Conservation (phyloP, 176 grass and related monocot genomes). For the Juncus effusus region DNA sequence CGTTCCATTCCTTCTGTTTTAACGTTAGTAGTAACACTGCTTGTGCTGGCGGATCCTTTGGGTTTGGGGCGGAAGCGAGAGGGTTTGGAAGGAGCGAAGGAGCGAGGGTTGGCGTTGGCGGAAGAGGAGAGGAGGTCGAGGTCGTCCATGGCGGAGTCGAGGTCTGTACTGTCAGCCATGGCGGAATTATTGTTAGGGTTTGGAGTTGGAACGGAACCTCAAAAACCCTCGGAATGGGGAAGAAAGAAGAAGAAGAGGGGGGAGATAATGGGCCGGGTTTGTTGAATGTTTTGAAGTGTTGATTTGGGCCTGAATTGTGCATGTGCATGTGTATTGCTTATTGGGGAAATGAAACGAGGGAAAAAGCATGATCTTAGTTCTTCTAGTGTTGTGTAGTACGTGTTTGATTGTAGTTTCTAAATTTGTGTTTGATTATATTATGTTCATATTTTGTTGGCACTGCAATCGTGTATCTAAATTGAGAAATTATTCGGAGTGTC, state of each 20-base stretch:
- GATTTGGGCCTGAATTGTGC: not conserved
- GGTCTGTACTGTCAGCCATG: conserved; percentile 33
- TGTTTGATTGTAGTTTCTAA: no score
- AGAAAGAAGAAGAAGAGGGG: not conserved
- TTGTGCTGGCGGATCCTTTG: conserved; percentile 36
- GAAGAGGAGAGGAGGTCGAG: conserved; percentile 24
- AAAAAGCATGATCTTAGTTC: not conserved
- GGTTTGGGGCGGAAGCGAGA: conserved; percentile 54
- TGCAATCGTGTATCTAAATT: no score
- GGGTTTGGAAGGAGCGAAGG: conserved; percentile 11
- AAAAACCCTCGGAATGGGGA: not conserved
- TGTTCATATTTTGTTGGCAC: no score
- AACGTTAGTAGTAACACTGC: conserved; percentile 2
- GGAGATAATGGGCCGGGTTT: not conserved
- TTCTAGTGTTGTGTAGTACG: no score
- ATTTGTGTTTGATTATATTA: no score
- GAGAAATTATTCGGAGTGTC: no score
- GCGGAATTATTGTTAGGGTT: conserved; percentile 29
- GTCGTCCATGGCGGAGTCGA: conserved; percentile 45
- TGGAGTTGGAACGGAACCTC: not conserved
- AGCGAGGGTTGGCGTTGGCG: conserved; percentile 3
- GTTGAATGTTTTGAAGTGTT: conserved; percentile 21
- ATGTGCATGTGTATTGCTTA: not conserved
- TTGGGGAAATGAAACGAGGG: no score
- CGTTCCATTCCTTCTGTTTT: conserved; percentile 7